Conservation (phyloP, 352 stramenopile species). For the Globisporangium nagaii region DNA sequence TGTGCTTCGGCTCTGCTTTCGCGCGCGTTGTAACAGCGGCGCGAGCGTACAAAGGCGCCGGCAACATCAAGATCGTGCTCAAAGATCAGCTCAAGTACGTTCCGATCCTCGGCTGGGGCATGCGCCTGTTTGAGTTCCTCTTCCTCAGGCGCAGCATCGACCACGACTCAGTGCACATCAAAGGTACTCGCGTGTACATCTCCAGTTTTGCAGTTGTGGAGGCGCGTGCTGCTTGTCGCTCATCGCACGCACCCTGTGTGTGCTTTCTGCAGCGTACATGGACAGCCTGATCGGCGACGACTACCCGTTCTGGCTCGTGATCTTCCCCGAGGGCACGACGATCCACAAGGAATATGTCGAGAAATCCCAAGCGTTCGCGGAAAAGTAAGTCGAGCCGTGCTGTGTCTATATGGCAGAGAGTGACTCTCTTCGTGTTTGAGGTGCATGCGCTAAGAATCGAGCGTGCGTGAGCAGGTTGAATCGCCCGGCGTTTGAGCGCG, state of each 20-base stretch:
- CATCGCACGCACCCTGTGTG: too few relatives aligned
- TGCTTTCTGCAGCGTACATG: slow-evolving; percentile 52
- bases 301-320: slow-evolving; percentile 85
- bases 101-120: slow-evolving; percentile 86
- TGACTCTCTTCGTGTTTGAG: neutral
- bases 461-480: slow-evolving; percentile 20
- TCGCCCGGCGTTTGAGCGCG: slow-evolving; percentile 86
- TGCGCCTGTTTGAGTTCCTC: slow-evolving; percentile 89
- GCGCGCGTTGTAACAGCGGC: too few relatives aligned
- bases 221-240: too few relatives aligned
- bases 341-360: slow-evolving; percentile 83
- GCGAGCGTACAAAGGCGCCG: slow-evolving; percentile 45
- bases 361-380: slow-evolving; percentile 90
- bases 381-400: slow-evolving; percentile 38
- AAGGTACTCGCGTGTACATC: slow-evolving; percentile 18
- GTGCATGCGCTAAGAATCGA: neutral
- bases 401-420: neutral
- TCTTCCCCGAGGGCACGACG: slow-evolving; percentile 90
- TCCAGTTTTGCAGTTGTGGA: too few relatives aligned
- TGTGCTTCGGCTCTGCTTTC: too few relatives aligned
- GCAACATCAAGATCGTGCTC: slow-evolving; percentile 90
- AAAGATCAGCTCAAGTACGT: slow-evolving; percentile 89
- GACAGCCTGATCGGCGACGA: slow-evolving; percentile 68
- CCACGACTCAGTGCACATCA: slow-evolving; percentile 60
- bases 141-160: slow-evolving; percentile 85